phyloP scores from a whole-genome alignment of 1,139 yeast species.

The Candida glucosophila region DNA sequence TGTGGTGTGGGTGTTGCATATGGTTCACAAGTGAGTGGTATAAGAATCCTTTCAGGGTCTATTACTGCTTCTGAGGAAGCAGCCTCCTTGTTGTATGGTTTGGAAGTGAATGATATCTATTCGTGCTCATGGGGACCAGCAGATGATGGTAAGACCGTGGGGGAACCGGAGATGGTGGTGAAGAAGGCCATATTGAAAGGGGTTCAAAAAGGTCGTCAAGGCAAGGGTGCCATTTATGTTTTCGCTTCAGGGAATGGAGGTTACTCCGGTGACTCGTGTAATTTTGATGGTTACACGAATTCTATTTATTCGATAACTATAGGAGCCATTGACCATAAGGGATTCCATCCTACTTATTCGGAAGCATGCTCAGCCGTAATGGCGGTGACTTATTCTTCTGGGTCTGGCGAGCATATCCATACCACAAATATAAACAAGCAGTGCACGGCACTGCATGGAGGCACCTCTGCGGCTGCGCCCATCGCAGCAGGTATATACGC shows the following conservation, averaged over 20 bases:
- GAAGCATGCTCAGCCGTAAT: conserved; percentile 93
- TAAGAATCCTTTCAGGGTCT: conserved; percentile 76
- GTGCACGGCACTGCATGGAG: conserved; percentile 79
- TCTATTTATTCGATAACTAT: conserved; percentile 93
- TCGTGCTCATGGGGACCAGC: conserved; percentile 99
- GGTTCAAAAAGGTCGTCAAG: conserved; percentile 71
- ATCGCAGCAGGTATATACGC: conserved; percentile 93
- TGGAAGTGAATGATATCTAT: conserved; percentile 81
- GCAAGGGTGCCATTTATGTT: conserved; percentile 83
- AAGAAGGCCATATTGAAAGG: conserved; percentile 79
- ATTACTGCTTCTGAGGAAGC: conserved; percentile 89
- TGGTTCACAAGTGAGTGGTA: conserved; percentile 78
- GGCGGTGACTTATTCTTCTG: conserved; percentile 93
- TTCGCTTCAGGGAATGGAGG: conserved; percentile 98
- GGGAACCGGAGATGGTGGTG: conserved; percentile 74
- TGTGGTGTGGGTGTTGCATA: conserved; percentile 97
- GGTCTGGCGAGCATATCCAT: conserved; percentile 82
- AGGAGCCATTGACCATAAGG: conserved; percentile 84
- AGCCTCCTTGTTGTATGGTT: conserved; percentile 69
- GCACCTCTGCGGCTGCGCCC: conserved; percentile 99
- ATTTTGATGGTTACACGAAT: conserved; percentile 96
- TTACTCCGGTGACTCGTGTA: conserved; percentile 74
- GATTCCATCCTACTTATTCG: conserved; percentile 78
- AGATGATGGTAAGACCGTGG: conserved; percentile 83
- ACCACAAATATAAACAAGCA: conserved; percentile 76